phyloP scores from a whole-genome alignment of 768 basidiomycete genomes.

The Suillus spraguei region DNA sequence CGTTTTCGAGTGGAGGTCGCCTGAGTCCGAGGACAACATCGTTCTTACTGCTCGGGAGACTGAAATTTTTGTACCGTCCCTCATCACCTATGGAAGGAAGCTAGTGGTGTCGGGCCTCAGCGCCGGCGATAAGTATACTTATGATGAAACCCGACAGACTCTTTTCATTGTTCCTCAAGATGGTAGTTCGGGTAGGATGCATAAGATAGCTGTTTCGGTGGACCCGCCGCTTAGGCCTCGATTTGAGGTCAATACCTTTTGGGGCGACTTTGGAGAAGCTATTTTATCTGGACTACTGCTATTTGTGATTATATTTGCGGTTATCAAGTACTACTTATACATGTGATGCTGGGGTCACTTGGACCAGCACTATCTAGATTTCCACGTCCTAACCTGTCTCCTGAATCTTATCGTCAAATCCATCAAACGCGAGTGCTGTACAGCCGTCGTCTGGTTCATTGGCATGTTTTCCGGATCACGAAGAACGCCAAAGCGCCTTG shows the following conservation, averaged over 20 bases:
- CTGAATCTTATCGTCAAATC: neutral
- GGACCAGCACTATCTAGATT: neutral
- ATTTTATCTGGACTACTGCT: slow-evolving; percentile 34
- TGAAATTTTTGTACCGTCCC: slow-evolving; percentile 80
- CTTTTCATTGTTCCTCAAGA: slow-evolving; percentile 61
- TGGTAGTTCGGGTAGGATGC: slow-evolving; percentile 44
- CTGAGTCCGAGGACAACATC: slow-evolving; percentile 19
- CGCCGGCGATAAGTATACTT: slow-evolving; percentile 49
- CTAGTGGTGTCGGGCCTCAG: slow-evolving; percentile 61
- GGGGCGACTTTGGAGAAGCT: slow-evolving; percentile 54
- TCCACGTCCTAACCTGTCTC: neutral
- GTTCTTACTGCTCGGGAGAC: slow-evolving; percentile 60
- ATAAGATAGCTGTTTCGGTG: slow-evolving; percentile 57
- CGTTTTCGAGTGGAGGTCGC: slow-evolving; percentile 60
- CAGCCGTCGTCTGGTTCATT: neutral
- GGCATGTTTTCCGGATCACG: neutral
- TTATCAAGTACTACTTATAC: slow-evolving; percentile 32
- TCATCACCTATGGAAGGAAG: slow-evolving; percentile 57
- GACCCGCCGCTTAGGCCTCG: slow-evolving; percentile 50
- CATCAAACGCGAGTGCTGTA: neutral
- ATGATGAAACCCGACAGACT: slow-evolving; percentile 74
- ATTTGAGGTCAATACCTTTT: slow-evolving; percentile 65
- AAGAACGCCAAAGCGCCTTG: neutral
- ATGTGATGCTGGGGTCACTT: slow-evolving; percentile 19
- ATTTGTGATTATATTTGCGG: slow-evolving; percentile 32